Percentiles rank a stretch among this genome's conserved stretches.
phyloP scores from a whole-genome alignment of 176 grass and related monocot genomes.

The Juncus effusus region DNA sequence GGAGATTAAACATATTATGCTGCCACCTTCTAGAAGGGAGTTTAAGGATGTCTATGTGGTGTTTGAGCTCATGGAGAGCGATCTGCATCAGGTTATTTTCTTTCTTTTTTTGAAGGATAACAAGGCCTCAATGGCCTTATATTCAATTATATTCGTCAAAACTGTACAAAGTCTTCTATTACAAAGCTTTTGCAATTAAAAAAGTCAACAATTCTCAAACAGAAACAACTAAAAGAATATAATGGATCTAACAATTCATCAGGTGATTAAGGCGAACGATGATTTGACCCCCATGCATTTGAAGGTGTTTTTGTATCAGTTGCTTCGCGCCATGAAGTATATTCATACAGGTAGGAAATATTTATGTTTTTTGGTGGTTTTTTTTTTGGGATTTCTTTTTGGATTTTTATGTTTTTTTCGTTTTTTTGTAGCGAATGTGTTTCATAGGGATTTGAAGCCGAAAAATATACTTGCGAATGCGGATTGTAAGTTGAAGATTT shows the following conservation, averaged over 20 bases:
- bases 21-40: constrained; percentile 71
- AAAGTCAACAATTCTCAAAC: too few relatives aligned
- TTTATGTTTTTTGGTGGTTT: not conserved
- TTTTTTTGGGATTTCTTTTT: constrained; percentile 12
- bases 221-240: too few relatives aligned
- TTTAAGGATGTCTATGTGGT: constrained; percentile 83
- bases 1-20: constrained; percentile 78
- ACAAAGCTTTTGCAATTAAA: too few relatives aligned
- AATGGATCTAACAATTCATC: not conserved
- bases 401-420: constrained; percentile 3
- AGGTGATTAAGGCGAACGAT: constrained; percentile 73
- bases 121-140: too few relatives aligned
- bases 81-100: constrained; percentile 61
- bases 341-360: constrained; percentile 71
- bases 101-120: too few relatives aligned
- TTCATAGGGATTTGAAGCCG: constrained; percentile 92
- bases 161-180: too few relatives aligned
- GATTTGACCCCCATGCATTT: constrained; percentile 70
- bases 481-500: constrained; percentile 81
- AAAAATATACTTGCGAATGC: constrained; percentile 89
- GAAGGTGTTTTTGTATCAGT: constrained; percentile 73
- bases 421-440: constrained; percentile 71
- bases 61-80: constrained; percentile 88
- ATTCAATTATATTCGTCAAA: too few relatives aligned
- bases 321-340: constrained; percentile 78